Percentiles rank a stretch among this genome's conserved stretches.
These are phyloP conservation scores for Xanthoconium stramineum DNA, from an alignment of 768 basidiomycete species.

Conservation along the genomic window DNA sequence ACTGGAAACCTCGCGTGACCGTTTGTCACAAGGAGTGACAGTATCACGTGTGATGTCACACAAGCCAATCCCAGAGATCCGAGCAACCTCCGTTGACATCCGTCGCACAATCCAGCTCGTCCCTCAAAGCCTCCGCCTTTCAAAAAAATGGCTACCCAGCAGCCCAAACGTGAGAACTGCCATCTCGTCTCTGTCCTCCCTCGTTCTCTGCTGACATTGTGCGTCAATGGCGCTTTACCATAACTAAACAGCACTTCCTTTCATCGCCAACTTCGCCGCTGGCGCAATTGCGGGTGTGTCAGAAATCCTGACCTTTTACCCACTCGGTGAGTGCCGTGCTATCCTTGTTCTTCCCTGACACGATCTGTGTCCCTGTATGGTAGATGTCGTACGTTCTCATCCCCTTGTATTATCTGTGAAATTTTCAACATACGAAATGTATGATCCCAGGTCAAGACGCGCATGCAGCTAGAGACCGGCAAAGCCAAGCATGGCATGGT, in stretches of 20 bases:
- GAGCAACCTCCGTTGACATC: background rate
- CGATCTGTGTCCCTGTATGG: constrained; percentile 3
- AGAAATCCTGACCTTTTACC: constrained; percentile 82
- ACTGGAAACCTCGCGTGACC: background rate
- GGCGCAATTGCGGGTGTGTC: constrained; percentile 95
- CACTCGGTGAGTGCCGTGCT: constrained; percentile 62
- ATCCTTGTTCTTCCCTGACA: background rate
- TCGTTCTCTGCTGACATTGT: background rate
- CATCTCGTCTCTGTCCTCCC: background rate
- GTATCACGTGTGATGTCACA: constrained; percentile 15
- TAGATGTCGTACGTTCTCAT: constrained; percentile 76
- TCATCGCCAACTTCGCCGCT: constrained; percentile 86
- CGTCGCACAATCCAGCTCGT: background rate
- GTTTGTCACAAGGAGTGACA: constrained; percentile 5
- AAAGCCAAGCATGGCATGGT: constrained; percentile 74
- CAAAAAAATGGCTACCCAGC: constrained; percentile 27
- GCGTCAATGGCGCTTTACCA: constrained; percentile 1
- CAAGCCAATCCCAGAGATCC: background rate
- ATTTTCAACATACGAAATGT: constrained; percentile 1
- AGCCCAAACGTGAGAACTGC: constrained; percentile 31
- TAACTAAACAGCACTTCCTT: constrained; percentile 63
- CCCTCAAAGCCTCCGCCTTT: background rate
- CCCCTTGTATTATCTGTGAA: background rate
- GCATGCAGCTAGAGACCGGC: constrained; percentile 94
- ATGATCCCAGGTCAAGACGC: constrained; percentile 81